Conservation (phyloP, 2,329 filamentous ascomycete species). For the Phialocephala sp. region DNA sequence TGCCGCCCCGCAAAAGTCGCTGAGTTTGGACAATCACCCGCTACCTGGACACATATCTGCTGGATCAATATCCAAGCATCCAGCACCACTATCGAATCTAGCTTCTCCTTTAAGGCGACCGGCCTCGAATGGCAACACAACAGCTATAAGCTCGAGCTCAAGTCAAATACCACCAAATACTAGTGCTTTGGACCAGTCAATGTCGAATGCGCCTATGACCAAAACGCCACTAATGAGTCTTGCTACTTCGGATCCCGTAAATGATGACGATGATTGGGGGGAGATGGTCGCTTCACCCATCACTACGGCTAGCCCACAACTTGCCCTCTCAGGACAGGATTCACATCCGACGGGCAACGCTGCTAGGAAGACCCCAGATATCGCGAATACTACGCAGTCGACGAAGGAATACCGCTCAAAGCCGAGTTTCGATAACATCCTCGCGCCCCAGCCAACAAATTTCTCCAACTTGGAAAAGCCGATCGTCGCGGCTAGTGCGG, state of each 20-base stretch:
- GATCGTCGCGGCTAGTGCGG: background rate
- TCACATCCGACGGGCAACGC: constrained; percentile 8
- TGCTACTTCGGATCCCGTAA: constrained; percentile 20
- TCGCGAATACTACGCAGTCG: background rate
- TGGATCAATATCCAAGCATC: background rate
- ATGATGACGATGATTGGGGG: constrained; percentile 46
- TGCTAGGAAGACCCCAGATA: background rate
- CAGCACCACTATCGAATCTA: background rate
- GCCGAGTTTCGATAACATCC: constrained; percentile 19
- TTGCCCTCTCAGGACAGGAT: constrained; percentile 12
- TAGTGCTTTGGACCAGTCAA: background rate
- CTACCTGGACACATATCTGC: background rate
- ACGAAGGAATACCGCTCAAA: constrained; percentile 18
- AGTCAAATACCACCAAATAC: background rate
- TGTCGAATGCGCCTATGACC: background rate
- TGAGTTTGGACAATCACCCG: background rate
- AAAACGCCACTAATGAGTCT: background rate
- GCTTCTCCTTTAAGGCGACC: background rate
- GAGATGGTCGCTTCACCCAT: constrained; percentile 46
- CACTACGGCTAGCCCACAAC: constrained; percentile 24
- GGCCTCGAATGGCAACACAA: background rate
- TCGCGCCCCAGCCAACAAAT: constrained; percentile 2
- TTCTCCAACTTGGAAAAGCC: background rate
- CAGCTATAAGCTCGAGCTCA: background rate
- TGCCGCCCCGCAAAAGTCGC: constrained; percentile 10